Evolutionary conservation across 805 yeast genomes (phyloP), one percentile per base, ranked within the genome.

Genomic region (Kurtzmaniella cleridarum): DNA sequence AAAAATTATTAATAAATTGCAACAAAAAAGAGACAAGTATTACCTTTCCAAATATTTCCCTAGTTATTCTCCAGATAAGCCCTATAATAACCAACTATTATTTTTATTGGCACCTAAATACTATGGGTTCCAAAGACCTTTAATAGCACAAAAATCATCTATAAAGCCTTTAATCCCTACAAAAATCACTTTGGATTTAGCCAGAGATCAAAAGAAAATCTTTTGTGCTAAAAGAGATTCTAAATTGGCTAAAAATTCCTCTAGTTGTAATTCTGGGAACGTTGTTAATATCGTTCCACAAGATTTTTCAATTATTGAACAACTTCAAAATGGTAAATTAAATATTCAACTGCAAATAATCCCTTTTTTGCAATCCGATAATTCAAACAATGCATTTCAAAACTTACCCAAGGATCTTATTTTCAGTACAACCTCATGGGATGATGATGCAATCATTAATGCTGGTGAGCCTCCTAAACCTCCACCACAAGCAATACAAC

Each of bases 391-490:
- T 44, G 61, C 57, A 40, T 65, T 75, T 36, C 53, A 59, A 0
- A 64, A 61, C 3, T 76, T 60, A 45, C 60, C 76, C 26, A 76
- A 75, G 30, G 84, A 81, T 42, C 52, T 83, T 36, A 63, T 82
- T 2, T 61, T 85, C 16, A 81, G 90, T 0, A 72, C 89, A 0
- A 82, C 84, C 13, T 87, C 82, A 41, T 86, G 95, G 95, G 79
- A 84, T 47, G 85, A 81, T 49, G 79, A 78, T 20, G 66, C 61
- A 9, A 78, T 83, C 16, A 65, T 83, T 12, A 76, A 76, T 32
- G 79, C 76, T 3, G 66, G 64, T 3, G 66, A 58, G 10, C 40
- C 30, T 28, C 34, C 13, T 36, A 33, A 36, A 55, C 48, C 15
- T 45, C 52, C 30, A 55, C 55, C 36, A 11, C 33, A 14, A 9